Conservation (phyloP, 208 protist genomes). For the Naegleria gruberi region DNA sequence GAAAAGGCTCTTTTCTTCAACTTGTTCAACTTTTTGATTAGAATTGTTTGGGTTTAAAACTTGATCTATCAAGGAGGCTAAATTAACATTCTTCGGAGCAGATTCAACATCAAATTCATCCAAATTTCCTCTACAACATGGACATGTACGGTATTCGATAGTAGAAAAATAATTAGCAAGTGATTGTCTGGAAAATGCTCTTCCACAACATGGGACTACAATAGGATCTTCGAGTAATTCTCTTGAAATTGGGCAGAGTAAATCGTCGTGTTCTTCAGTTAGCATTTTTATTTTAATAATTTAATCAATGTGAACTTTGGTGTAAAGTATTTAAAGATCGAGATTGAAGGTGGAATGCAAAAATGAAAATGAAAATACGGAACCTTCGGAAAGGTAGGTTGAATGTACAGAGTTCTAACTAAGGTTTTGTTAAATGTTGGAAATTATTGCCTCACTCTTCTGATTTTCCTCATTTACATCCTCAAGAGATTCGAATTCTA, state of each 20-base stretch:
- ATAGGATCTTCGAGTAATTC: constrained; percentile 20
- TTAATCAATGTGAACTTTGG: too few relatives aligned
- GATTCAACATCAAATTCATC: not conserved
- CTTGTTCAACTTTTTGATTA: not conserved
- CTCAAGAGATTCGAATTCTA: too few relatives aligned
- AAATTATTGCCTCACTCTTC: too few relatives aligned
- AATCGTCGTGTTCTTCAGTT: not conserved
- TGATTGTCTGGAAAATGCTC: constrained; percentile 10
- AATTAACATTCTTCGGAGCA: constrained; percentile 20
- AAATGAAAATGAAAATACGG: too few relatives aligned
- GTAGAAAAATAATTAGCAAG: not conserved
- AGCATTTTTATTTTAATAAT: not conserved
- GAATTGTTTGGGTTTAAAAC: not conserved
- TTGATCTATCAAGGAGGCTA: constrained; percentile 16
- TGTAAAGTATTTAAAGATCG: too few relatives aligned
- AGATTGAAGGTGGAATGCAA: too few relatives aligned
- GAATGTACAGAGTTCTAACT: too few relatives aligned
- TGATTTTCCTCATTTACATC: too few relatives aligned
- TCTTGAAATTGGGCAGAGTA: constrained; percentile 3
- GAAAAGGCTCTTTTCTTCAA: not conserved
- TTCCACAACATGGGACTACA: constrained; percentile 27
- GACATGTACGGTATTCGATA: not conserved
- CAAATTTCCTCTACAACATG: constrained; percentile 9
- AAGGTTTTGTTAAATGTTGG: too few relatives aligned
- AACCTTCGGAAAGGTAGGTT: too few relatives aligned